Evolutionary conservation across 1,284 basidiomycete genomes (phyloP).

Genomic region (Trichosporon sp.): DNA sequence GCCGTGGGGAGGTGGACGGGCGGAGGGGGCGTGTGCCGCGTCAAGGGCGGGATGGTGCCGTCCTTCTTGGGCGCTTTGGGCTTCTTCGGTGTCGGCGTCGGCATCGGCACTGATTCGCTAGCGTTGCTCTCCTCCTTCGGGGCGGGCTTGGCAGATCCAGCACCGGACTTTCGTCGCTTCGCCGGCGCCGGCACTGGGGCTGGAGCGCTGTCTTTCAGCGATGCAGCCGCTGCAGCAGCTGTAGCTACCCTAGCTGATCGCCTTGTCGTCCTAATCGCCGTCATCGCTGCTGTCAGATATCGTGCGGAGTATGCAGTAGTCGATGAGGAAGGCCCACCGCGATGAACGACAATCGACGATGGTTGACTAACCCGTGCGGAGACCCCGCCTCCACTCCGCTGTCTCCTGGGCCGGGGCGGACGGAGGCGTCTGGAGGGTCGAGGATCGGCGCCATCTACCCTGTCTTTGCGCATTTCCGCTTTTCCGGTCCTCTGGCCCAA

Average conservation of each 20-base stretch:
- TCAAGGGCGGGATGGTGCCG: background rate
- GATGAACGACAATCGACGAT: background rate
- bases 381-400: background rate
- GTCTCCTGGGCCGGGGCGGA: too few species aligned
- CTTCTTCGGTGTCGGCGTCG: background rate
- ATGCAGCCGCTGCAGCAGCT: background rate
- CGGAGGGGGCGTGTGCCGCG: slow-evolving; percentile 17
- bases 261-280: background rate
- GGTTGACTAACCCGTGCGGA: background rate
- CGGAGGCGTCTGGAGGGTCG: background rate
- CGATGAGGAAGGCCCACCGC: background rate
- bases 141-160: background rate
- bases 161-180: slow-evolving; percentile 1
- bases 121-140: too few species aligned
- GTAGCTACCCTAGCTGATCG: background rate
- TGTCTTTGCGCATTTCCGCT: too few species aligned
- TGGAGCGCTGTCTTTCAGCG: background rate
- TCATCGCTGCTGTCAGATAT: background rate
- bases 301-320: background rate
- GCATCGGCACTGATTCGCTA: background rate
- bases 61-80: background rate
- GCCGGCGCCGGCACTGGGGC: background rate
- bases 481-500: too few species aligned
- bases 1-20: slow-evolving; percentile 67
- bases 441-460: too few species aligned